Conservation (phyloP, 768 basidiomycete genomes). For the Leucocoprinus sp. region DNA sequence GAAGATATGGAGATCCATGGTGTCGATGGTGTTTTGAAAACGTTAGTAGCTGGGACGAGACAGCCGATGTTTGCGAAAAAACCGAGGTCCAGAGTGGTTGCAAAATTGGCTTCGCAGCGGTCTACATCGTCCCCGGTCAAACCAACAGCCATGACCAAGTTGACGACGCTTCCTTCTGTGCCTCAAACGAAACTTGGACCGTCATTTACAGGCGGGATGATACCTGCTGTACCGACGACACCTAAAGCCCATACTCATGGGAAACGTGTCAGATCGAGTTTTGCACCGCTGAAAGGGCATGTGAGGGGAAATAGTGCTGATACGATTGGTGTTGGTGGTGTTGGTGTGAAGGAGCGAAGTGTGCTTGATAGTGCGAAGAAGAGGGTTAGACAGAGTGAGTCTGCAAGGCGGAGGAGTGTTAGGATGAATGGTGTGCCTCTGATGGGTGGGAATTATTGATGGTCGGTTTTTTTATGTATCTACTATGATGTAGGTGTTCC, state of each 20-base stretch:
- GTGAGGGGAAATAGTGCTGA: not conserved
- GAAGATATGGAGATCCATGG: too few species aligned
- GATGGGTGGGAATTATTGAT: not conserved
- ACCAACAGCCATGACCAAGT: conserved; percentile 4
- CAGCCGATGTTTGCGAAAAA: too few species aligned
- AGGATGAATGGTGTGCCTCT: conserved; percentile 6
- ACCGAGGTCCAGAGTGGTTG: conserved; percentile 75
- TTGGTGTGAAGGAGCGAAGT: conserved; percentile 17
- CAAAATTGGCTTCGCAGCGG: conserved; percentile 66
- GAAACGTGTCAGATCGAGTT: conserved; percentile 38
- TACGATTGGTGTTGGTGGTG: conserved; percentile 20
- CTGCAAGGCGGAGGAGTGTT: conserved; percentile 45
- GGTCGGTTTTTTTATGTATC: too few species aligned
- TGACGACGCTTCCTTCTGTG: conserved; percentile 11
- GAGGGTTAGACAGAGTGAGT: conserved; percentile 70
- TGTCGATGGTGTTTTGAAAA: too few species aligned
- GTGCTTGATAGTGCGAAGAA: conserved; percentile 63
- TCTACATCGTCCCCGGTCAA: conserved; percentile 24
- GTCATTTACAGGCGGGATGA: conserved; percentile 14
- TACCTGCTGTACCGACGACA: not conserved
- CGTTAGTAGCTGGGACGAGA: too few species aligned
- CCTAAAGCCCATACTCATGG: too few species aligned
- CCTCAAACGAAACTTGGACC: conserved; percentile 18
- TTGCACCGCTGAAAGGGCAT: conserved; percentile 25
- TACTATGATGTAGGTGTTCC: too few species aligned